Percentiles rank a stretch among this genome's conserved stretches.
Evolutionary conservation across 1,139 yeast genomes (phyloP).

Genomic region (Kazachstania sp.): DNA sequence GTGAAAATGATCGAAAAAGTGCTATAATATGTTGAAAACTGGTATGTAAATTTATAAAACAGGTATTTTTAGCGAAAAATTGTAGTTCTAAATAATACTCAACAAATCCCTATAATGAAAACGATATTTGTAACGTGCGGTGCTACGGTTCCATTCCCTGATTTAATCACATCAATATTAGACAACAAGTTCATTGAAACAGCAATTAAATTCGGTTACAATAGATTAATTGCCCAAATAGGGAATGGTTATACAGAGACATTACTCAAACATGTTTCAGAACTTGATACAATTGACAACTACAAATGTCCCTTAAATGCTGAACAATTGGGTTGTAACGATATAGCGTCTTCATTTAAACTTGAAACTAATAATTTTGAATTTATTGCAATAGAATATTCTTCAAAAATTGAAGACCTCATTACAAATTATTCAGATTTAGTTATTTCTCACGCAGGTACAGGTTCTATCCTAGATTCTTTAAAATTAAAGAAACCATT

Average conservation of each 20-base stretch:
- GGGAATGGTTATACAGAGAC: constrained; percentile 39
- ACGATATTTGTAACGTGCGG: constrained; percentile 63
- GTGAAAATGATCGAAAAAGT: too few species aligned
- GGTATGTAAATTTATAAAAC: too few species aligned
- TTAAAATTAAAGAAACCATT: constrained; percentile 48
- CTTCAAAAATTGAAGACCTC: constrained; percentile 34
- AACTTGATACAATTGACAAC: neutral
- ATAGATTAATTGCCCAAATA: constrained; percentile 52
- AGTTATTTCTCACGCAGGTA: constrained; percentile 85
- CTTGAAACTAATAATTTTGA: constrained; percentile 13
- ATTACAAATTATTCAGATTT: constrained; percentile 40
- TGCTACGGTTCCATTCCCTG: constrained; percentile 71
- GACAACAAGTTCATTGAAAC: constrained; percentile 33
- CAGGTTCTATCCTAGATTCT: constrained; percentile 84
- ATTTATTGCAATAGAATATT: constrained; percentile 43
- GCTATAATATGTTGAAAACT: too few species aligned
- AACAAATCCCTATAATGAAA: constrained; percentile 1
- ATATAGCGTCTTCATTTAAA: constrained; percentile 9
- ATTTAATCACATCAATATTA: constrained; percentile 41
- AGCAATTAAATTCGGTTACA: constrained; percentile 34
- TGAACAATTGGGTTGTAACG: constrained; percentile 7
- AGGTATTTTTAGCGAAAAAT: too few species aligned
- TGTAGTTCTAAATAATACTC: too few species aligned
- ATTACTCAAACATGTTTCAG: neutral
- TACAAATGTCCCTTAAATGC: constrained; percentile 1